Evolutionary conservation across 805 yeast species (phyloP).

Genomic region (Cyberlindnera nakhonratchasimensis): DNA sequence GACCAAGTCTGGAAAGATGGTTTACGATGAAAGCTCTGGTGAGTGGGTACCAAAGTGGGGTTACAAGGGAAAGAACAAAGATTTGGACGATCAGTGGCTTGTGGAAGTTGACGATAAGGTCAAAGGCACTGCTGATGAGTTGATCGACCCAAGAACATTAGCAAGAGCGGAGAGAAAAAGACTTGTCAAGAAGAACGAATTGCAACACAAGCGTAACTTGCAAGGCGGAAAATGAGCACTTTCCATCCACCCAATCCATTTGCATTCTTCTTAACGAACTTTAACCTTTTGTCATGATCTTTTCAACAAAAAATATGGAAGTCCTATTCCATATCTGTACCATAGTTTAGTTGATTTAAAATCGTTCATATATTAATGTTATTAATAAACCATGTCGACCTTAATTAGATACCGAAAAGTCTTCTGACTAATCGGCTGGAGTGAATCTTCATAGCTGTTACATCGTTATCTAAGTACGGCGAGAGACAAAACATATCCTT

Average conservation of each 20-base stretch:
- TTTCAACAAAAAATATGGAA: not conserved
- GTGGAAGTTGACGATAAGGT: constrained; percentile 86
- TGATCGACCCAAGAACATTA: constrained; percentile 84
- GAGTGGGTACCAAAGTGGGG: constrained; percentile 99
- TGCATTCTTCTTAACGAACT: not conserved
- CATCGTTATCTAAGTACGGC: not conserved
- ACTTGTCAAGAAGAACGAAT: constrained; percentile 77
- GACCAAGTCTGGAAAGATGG: constrained; percentile 84
- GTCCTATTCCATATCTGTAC: not conserved
- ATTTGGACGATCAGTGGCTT: constrained; percentile 86
- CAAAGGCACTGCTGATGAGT: constrained; percentile 54
- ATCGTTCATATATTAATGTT: not conserved
- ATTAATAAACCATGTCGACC: not conserved
- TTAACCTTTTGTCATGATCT: not conserved
- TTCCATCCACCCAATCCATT: not conserved
- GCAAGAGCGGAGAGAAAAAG: constrained; percentile 79
- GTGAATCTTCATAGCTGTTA: constrained; percentile 11
- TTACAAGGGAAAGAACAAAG: constrained; percentile 87
- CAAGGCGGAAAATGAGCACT: constrained; percentile 32
- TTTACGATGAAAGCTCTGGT: constrained; percentile 82
- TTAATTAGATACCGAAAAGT: constrained; percentile 21
- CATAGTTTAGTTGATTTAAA: not conserved
- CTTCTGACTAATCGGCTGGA: constrained; percentile 22
- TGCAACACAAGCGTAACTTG: constrained; percentile 81
- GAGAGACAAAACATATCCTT: constrained; percentile 26